Evolutionary conservation across 805 yeast species (phyloP), one percentile per base, ranked within the genome.

Genomic region (Naumovozyma baii): DNA sequence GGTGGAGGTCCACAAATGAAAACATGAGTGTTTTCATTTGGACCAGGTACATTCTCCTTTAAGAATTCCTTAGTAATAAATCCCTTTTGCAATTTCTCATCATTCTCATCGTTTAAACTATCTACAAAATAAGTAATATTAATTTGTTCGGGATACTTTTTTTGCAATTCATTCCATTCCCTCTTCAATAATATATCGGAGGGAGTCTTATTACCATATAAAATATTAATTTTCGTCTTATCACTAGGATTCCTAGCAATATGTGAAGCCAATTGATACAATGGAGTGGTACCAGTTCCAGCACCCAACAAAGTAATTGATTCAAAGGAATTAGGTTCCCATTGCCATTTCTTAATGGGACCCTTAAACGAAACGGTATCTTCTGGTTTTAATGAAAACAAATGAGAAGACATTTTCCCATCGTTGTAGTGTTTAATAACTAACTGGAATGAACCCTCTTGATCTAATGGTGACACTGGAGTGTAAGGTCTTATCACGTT

Each of bases 1-100:
- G 83, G 83, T 56, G 95, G 94, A 44, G 98, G 98, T 41, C 98
- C 98, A 66, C 98, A 92, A 41, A 90, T 83, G 53, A 83, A 90
- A 42, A 88, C 74, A 58, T 80, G 82, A 54, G 74, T 69, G 63
- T 80, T 75, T 42, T 76, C 82, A 37, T 66, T 70, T 28, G 96
- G 80, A 48, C 72, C 69, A 42, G 90, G 78, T 48, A 84, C 64
- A 61, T 74, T 65, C 44, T 68, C 59, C 48, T 68, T 58, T 60
- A 90, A 68, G 64, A 70, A 78, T 7, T 83, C 94, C 67, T 81
- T 78, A 61, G 82, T 64, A 58, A 92, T 82, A 73, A 62, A 82
- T 39, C 98, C 98, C 33, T 67, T 64, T 29, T 29, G 5, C 15
- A 29, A 8, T 9, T 13, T 13, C 5, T 29, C 16, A 9, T 39